Conservation (phyloP, 441 rosid genomes). For the Adansonia rubrostipa region DNA sequence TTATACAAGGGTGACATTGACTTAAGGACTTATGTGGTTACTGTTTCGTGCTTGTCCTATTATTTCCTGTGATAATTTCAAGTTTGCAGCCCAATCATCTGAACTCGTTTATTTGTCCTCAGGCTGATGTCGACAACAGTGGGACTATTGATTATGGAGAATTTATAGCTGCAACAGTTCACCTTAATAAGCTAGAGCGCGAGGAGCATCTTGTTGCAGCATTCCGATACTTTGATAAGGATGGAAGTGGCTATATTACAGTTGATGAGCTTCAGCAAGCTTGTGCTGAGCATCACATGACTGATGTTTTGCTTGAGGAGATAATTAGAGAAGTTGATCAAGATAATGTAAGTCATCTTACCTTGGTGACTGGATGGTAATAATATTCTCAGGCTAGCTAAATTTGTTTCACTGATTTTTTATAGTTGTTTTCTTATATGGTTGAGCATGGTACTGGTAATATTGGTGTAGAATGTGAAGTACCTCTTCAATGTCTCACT, state of each 20-base stretch:
- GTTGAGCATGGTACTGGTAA: neutral
- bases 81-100: slow-evolving; percentile 18
- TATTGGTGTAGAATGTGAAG: neutral
- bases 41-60: slow-evolving; percentile 1
- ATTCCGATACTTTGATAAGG: slow-evolving; percentile 94
- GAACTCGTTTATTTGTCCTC: slow-evolving; percentile 29
- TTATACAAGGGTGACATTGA: neutral
- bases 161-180: slow-evolving; percentile 96
- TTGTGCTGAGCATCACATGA: slow-evolving; percentile 89
- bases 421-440: neutral
- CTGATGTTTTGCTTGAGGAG: slow-evolving; percentile 89
- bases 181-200: slow-evolving; percentile 92
- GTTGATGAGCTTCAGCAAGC: slow-evolving; percentile 99
- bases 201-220: slow-evolving; percentile 99
- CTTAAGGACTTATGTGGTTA: neutral
- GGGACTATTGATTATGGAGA: slow-evolving; percentile 98
- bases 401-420: neutral
- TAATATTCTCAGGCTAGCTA: neutral
- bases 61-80: slow-evolving; percentile 14
- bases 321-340: slow-evolving; percentile 97
- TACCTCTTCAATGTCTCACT: neutral
- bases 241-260: slow-evolving; percentile 94
- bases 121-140: slow-evolving; percentile 99
- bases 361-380: slow-evolving; percentile 11
- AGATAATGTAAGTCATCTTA: slow-evolving; percentile 70